A percentile compares a stretch with the other conserved stretches of the same genome.
These are phyloP conservation scores for Didymella pomorum DNA, from an alignment of 2,329 filamentous ascomycete species.

Conservation along the genomic window DNA sequence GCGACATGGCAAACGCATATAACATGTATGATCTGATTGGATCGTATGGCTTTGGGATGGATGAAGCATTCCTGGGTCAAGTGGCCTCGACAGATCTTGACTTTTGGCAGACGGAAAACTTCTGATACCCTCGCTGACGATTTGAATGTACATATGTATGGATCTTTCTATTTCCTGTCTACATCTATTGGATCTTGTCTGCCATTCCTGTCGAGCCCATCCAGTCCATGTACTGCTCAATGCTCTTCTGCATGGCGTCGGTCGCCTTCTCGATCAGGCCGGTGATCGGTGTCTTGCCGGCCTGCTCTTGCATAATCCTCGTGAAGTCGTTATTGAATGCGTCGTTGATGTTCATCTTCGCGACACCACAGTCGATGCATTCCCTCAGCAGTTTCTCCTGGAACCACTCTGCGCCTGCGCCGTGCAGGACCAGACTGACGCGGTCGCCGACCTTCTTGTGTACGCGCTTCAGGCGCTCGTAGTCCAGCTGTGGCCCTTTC, in stretches of 20 bases:
- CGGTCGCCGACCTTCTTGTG: slow-evolving; percentile 58
- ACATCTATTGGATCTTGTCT: slow-evolving; percentile 30
- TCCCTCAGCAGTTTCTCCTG: slow-evolving; percentile 61
- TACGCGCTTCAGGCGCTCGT: slow-evolving; percentile 52
- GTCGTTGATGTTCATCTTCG: slow-evolving; percentile 68
- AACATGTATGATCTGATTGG: slow-evolving; percentile 40
- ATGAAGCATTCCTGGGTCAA: slow-evolving; percentile 44
- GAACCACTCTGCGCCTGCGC: slow-evolving; percentile 63
- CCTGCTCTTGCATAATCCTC: slow-evolving; percentile 57
- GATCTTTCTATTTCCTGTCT: slow-evolving; percentile 12
- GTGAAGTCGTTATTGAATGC: slow-evolving; percentile 63
- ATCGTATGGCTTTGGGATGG: slow-evolving; percentile 45
- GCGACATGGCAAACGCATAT: slow-evolving; percentile 20
- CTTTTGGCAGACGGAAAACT: slow-evolving; percentile 40
- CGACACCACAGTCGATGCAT: slow-evolving; percentile 64
- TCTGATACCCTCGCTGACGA: slow-evolving; percentile 24
- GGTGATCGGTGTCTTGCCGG: slow-evolving; percentile 62
- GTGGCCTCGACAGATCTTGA: slow-evolving; percentile 40
- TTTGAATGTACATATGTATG: slow-evolving; percentile 7
- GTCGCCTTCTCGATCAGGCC: slow-evolving; percentile 64
- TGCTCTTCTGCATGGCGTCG: slow-evolving; percentile 62
- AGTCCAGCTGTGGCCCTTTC: slow-evolving; percentile 61
- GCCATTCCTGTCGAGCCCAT: slow-evolving; percentile 51
- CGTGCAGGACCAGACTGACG: slow-evolving; percentile 65
- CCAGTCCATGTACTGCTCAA: slow-evolving; percentile 65